Base-by-base conservation (phyloP, 352 stramenopile species). In the Pythium guiyangense region DNA sequence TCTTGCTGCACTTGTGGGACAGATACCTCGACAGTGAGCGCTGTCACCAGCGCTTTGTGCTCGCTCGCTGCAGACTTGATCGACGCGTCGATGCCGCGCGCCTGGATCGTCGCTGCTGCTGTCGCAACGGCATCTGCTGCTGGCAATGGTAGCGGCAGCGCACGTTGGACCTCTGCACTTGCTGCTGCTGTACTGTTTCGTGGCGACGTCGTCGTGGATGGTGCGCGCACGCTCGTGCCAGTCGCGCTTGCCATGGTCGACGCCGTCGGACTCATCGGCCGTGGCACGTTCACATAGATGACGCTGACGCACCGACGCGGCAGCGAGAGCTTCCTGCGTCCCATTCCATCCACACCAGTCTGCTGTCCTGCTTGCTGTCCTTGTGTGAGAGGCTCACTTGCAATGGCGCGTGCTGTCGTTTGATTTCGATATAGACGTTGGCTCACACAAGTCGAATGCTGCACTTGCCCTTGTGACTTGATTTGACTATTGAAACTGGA, bases 311-410 rank as follows among this genome's bases (percentile, higher is more conserved):
- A 53, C 66, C 59, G 74, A 50, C 71, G 69, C 52, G 69, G 69
- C 27, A 62, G 35, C 49, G 59, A 25, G 6, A 67, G 64, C 52
- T 81, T 81, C 50, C 56, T 73, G 40, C 69, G 58, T 26, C 61
- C 69, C 74, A 84, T 77, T 53, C 26, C 52, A 34, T 47, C 53
- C 39, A 25, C 40, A 15, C 14, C n/a, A 5, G 39, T 9, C 39
- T 45, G 39, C 12, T n/a, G n/a, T n/a, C n/a, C n/a, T n/a, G n/a
- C n/a, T n/a, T n/a, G n/a, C n/a, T n/a, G n/a, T n/a, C n/a, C n/a
- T n/a, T n/a, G n/a, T n/a, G n/a, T n/a, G n/a, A n/a, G n/a, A n/a
- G n/a, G n/a, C n/a, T n/a, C n/a, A n/a, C n/a, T 44, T n/a, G 11
- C 29, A 8, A 34, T 34, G 29, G n/a, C n/a, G 29, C 2, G 29